phyloP scores from a whole-genome alignment of 108 stramenopile species.

The Phaeodactylum tricornutum region DNA sequence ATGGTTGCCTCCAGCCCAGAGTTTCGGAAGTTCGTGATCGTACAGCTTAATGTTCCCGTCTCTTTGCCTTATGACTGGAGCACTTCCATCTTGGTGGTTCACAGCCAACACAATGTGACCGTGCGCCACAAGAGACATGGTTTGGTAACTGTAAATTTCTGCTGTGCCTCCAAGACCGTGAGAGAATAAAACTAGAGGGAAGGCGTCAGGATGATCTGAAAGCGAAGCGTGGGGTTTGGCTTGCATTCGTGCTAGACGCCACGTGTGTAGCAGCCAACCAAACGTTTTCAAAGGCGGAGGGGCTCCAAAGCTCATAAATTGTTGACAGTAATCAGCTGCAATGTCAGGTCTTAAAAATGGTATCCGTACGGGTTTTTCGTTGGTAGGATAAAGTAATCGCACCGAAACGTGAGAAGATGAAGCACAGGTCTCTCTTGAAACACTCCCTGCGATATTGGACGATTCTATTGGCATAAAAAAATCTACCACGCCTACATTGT shows the following conservation, averaged over 20 bases:
- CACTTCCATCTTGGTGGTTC: constrained; percentile 42
- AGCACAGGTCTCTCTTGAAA: too few relatives aligned
- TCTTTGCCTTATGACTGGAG: constrained; percentile 12
- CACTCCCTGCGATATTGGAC: constrained; percentile 13
- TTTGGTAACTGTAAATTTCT: constrained; percentile 39
- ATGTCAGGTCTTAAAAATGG: constrained; percentile 19
- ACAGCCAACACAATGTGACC: constrained; percentile 38
- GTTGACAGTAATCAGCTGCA: constrained; percentile 20
- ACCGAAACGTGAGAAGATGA: constrained; percentile 28
- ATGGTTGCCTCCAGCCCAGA: constrained; percentile 8
- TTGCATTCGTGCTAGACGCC: constrained; percentile 17
- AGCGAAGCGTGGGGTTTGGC: constrained; percentile 10
- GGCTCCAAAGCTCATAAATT: constrained; percentile 31
- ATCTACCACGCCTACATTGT: constrained; percentile 39
- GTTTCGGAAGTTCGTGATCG: constrained; percentile 8
- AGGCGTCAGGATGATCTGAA: neutral
- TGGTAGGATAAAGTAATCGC: constrained; percentile 45
- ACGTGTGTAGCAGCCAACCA: constrained; percentile 34
- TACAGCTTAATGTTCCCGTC: constrained; percentile 17
- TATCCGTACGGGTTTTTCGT: constrained; percentile 8
- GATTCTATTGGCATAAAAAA: constrained; percentile 26
- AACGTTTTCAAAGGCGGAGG: constrained; percentile 27
- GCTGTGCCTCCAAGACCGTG: constrained; percentile 49
- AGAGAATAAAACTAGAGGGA: constrained; percentile 45
- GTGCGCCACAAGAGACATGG: constrained; percentile 30